Percentiles rank a stretch among this genome's conserved stretches.
Evolutionary conservation across 1,139 yeast species (phyloP).

Genomic region (Saccharomyces uvarum): DNA sequence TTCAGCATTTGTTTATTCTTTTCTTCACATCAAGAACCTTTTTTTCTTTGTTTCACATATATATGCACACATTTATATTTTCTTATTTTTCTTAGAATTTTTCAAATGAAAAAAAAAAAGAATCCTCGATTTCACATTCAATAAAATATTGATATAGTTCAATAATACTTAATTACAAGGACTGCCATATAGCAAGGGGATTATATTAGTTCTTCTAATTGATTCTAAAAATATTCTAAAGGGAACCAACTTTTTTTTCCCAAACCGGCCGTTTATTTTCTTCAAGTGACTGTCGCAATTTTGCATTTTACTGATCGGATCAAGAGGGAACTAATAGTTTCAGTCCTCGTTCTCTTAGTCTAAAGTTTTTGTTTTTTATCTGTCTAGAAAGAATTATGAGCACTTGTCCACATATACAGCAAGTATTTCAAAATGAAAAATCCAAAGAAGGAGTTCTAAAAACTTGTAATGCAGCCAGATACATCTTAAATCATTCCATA

Average conservation of each 20-base stretch:
- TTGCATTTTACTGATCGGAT: not conserved
- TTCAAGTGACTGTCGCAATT: not conserved
- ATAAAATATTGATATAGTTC: not conserved
- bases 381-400: not conserved
- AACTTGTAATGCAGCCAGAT: slow-evolving; percentile 24
- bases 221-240: not conserved
- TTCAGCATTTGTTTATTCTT: not conserved
- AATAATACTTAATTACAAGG: not conserved
- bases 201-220: not conserved
- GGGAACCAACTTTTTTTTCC: not conserved
- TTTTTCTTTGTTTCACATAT: not conserved
- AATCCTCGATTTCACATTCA: not conserved
- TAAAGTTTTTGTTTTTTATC: not conserved
- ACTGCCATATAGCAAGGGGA: not conserved
- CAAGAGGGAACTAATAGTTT: not conserved
- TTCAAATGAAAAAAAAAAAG: not conserved
- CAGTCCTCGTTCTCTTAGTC: not conserved
- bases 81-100: not conserved
- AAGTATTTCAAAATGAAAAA: slow-evolving; percentile 22
- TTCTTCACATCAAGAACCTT: not conserved
- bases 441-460: slow-evolving; percentile 24
- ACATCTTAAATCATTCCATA: slow-evolving; percentile 19
- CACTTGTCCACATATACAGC: slow-evolving; percentile 18
- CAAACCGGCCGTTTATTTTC: not conserved
- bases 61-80: not conserved